Evolutionary conservation across 441 rosid species (phyloP).

Genomic region (Geranium incanum): DNA sequence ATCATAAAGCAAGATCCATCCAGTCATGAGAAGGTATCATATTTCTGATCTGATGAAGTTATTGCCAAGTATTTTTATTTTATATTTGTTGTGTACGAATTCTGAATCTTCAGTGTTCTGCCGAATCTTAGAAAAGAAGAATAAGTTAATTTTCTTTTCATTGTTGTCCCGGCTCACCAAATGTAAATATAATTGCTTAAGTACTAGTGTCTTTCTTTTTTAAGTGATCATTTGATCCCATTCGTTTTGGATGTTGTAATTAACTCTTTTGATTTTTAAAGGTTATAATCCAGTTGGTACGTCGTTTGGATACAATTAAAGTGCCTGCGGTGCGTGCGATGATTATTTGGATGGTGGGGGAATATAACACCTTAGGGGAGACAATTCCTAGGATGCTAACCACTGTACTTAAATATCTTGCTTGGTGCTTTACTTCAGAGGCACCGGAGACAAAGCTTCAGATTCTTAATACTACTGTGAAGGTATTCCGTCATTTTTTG

Average conservation of each 20-base stretch:
- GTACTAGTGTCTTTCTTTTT: not conserved
- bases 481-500: slow-evolving; percentile 38
- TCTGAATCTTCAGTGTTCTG: slow-evolving; percentile 9
- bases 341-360: slow-evolving; percentile 90
- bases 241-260: not conserved
- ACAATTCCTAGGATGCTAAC: slow-evolving; percentile 64
- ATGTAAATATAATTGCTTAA: not conserved
- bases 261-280: slow-evolving; percentile 22
- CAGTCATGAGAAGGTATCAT: slow-evolving; percentile 66
- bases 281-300: slow-evolving; percentile 74
- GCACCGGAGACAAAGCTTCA: slow-evolving; percentile 83
- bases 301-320: slow-evolving; percentile 73
- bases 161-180: not conserved
- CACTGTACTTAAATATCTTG: slow-evolving; percentile 75
- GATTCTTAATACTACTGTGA: slow-evolving; percentile 62
- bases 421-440: slow-evolving; percentile 82
- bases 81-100: slow-evolving; percentile 8
- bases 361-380: slow-evolving; percentile 65
- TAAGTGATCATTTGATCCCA: not conserved
- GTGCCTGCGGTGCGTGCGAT: slow-evolving; percentile 83
- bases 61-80: slow-evolving; percentile 8
- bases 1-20: slow-evolving; percentile 66
- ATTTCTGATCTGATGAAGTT: slow-evolving; percentile 19
- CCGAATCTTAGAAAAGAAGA: slow-evolving; percentile 11
- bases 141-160: not conserved